phyloP scores from a whole-genome alignment of 116 monocot genomes.

The Thalassia testudinum region DNA sequence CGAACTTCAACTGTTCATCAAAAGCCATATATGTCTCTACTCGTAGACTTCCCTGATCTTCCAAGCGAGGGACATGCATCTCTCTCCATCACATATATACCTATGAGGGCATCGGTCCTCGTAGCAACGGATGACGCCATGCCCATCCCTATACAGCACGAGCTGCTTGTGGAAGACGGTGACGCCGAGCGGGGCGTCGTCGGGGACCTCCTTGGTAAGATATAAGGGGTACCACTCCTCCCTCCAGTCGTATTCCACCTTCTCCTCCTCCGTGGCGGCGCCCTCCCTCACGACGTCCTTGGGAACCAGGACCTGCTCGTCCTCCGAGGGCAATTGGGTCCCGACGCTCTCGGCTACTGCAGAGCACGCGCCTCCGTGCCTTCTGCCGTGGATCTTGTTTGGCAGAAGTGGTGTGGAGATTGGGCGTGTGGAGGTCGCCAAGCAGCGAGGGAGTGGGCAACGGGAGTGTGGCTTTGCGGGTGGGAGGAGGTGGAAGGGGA shows the following conservation, averaged over 20 bases:
- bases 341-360: constrained; percentile 1
- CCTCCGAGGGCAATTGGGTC: neutral
- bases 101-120: constrained; percentile 75
- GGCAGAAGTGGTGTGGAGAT: too few species aligned
- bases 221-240: constrained; percentile 92
- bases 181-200: constrained; percentile 51
- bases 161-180: constrained; percentile 57
- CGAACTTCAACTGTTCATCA: neutral
- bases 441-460: too few species aligned
- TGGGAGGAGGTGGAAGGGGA: too few species aligned
- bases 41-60: too few species aligned
- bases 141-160: constrained; percentile 40
- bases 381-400: neutral
- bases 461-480: too few species aligned
- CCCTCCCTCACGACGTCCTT: constrained; percentile 4
- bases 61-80: too few species aligned
- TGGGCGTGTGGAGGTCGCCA: too few species aligned
- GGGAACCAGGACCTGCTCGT: constrained; percentile 1
- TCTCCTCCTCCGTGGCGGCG: neutral
- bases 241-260: constrained; percentile 39
- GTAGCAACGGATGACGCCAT: constrained; percentile 44
- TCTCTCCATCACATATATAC: constrained; percentile 10
- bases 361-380: neutral
- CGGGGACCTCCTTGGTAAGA: constrained; percentile 42
- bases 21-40: too few species aligned